Base-by-base conservation (phyloP, 106 monocot species). In the Iris macrosiphon region DNA sequence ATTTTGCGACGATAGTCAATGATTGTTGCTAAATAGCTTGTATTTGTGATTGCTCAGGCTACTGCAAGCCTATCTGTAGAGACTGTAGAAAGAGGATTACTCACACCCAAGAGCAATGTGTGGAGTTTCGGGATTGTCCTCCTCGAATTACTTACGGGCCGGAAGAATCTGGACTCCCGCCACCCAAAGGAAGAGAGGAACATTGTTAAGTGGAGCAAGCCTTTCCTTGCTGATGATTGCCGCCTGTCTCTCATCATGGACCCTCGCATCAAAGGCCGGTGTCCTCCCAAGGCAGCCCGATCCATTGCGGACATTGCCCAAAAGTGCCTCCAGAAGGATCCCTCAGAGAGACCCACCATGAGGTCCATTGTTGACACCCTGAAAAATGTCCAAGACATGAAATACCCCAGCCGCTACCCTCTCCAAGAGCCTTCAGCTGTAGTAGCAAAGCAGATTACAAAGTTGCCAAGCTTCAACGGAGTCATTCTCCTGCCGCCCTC, bases 21-120 rank as follows among this genome's bases (percentile, higher is more conserved):
- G n/a, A n/a, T n/a, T n/a, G n/a, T n/a, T n/a, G n/a, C n/a, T n/a
- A n/a, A n/a, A n/a, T n/a, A n/a, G n/a, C n/a, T n/a, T n/a, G n/a
- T n/a, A n/a, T n/a, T n/a, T n/a, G n/a, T n/a, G n/a, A n/a, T n/a
- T n/a, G n/a, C n/a, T n/a, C 76, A 92, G 92, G 80, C 68, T 56
- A 53, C 52, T 48, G 80, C 77, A 31, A 80, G 70, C 34, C 59
- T 91, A 34, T 82, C 92, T 8, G 59, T 72, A 26, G 88, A 84
- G 51, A 84, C 87, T 2, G 41, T 83, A 31, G 80, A 84, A 64
- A 88, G 55, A 68, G 81, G 78, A 46, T 23, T 84, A 31, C 75
- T 94, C 17, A 94, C 88, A n/a, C 94, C 88, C 3, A 88, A 88
- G 65, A 88, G 88, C 66, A 94, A 88, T 25, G 84, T 94, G 1